Evolutionary conservation across 345 rosid species (phyloP), one percentile per base, ranked within the genome.

Genomic region (Xanthoceras sorbifolium): DNA sequence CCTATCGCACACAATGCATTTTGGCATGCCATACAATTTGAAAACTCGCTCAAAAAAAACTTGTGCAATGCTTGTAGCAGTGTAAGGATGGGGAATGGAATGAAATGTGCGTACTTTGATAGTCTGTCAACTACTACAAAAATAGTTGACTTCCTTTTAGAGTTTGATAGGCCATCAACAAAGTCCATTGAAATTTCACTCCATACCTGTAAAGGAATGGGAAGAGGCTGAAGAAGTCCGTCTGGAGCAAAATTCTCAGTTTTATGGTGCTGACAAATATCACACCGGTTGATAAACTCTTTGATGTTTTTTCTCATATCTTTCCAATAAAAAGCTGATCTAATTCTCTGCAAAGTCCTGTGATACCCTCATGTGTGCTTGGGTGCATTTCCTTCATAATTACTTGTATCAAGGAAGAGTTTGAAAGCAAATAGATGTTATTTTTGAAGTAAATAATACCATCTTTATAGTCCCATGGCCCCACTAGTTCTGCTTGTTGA

Each of bases 81-180:
- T 64, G 15, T 23, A 64, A 26, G 10, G 25, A 64, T 23, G 10
- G 10, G 31, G 15, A 14, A 8, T 23, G 1, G 36, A n/a, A n/a
- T n/a, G n/a, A n/a, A n/a, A n/a, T n/a, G n/a, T n/a, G n/a, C n/a
- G n/a, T n/a, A n/a, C n/a, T n/a, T n/a, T n/a, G 36, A 64, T 4
- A 64, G 18, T n/a, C 36, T 64, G 28, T 64, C n/a, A n/a, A n/a
- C n/a, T 12, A 64, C 67, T 8, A 64, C 67, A 23, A 64, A 64
- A 4, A 64, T 64, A 4, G 25, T 28, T 1, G 34, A 6, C 25
- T 64, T 64, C 5, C 67, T 36, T 9, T 22, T 11, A 1, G 67
- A 64, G 4, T 1, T 1, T 3, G 67, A 36, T 3, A 64, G 11
- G 2, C 40, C 36, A 11, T 64, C 67, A 6, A 64, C 26, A 15